Evolutionary conservation across 2,329 filamentous ascomycete genomes (phyloP).

Genomic region (Onygena corvina): DNA sequence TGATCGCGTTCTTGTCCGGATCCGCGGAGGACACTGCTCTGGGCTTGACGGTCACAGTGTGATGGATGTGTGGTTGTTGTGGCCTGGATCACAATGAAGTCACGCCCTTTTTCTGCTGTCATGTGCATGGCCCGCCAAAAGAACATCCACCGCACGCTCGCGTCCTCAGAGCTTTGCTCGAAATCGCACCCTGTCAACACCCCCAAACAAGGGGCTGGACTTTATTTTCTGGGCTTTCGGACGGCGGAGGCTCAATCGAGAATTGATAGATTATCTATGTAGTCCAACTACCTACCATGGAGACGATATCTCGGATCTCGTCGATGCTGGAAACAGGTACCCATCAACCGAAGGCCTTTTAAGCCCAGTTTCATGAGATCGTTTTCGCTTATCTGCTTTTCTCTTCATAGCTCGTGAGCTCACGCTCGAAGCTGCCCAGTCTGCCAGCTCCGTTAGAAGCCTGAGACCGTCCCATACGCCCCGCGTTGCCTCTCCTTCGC

Average conservation of each 20-base stretch:
- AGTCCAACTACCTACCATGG: constrained; percentile 59
- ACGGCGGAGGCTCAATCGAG: too few species aligned
- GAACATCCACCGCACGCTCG: neutral
- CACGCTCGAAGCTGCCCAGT: constrained; percentile 90
- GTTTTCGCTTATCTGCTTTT: constrained; percentile 13
- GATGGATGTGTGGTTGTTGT: neutral
- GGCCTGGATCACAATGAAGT: neutral
- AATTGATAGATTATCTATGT: neutral
- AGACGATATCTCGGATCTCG: constrained; percentile 90
- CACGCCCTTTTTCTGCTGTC: neutral
- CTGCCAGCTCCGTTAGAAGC: constrained; percentile 50
- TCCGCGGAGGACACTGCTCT: too few species aligned
- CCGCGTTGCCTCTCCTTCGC: constrained; percentile 58
- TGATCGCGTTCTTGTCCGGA: too few species aligned
- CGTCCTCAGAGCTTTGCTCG: neutral
- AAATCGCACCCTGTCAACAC: neutral
- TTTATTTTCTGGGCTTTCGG: too few species aligned
- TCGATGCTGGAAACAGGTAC: constrained; percentile 87
- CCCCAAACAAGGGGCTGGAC: neutral
- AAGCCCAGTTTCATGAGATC: neutral
- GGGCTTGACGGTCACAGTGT: neutral
- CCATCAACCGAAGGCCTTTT: neutral
- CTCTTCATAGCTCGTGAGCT: constrained; percentile 71
- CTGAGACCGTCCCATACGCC: constrained; percentile 44
- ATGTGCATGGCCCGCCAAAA: neutral